Base-by-base conservation (phyloP, 805 yeast genomes). In the Kuraishia borneana region DNA sequence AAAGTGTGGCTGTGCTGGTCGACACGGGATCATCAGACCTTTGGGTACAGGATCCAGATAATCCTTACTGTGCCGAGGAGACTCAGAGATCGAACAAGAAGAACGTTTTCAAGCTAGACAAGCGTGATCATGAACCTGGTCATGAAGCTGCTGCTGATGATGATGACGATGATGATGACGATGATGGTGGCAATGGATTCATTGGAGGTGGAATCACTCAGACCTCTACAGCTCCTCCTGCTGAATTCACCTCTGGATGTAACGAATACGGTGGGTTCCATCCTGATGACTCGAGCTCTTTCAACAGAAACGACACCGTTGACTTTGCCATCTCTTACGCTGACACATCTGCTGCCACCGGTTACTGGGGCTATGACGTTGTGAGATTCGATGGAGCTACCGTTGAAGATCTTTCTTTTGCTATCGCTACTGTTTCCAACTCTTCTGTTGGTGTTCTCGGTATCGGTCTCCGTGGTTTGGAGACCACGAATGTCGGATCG, bases 11-110 rank as follows among this genome's bases (percentile, higher is more conserved):
- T 7, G 73, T 79, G 7, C 50, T 76, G 26, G 49, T 81, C n/a
- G 92, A 81, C 46, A 81, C 88, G 1, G 92, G 89, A 2, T 78
- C 87, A 0, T 68, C 83, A 0, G 89, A 81, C 50, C 54, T 82
- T 17, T 79, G 84, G 83, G 71, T 79, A 17, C 61, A 70, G 39
- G 59, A 64, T 19, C 49, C 66, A 2, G 45, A 55, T 28, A 74
- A 73, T 44, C 67, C 77, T 2, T 66, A 60, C 37, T 69, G 76
- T 45, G 28, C 8, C 16, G 7, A 8, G 16, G 16, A 8, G 28
- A 10, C 28, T 6, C 6, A 6, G 7, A 10, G 6, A 6, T 25
- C 28, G 16, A 25, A 25, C 16, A 6, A 16, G 6, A 6, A 20
- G 13, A 20, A 13, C 12, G 31, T 28, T 7, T 14, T 28, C 10